A percentile compares a stretch with the other conserved stretches of the same genome.
Conservation (phyloP, 192 early-diverging fungal genomes). For the Coemansia sp. region DNA sequence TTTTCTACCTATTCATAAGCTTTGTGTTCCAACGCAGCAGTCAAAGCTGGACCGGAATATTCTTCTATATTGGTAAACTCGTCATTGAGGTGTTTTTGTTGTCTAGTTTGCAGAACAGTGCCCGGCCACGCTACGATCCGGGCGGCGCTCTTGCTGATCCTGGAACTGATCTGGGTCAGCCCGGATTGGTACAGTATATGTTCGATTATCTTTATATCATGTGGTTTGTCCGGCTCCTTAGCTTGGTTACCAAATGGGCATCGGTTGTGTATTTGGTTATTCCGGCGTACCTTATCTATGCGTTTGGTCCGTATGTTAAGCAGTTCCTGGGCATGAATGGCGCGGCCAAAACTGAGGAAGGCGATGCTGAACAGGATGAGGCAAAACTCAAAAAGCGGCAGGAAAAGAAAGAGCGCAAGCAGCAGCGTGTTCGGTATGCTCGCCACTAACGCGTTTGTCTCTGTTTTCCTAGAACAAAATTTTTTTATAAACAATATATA, state of each 20-base stretch:
- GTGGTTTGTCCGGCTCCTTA: constrained; percentile 67
- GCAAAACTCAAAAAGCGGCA: constrained; percentile 38
- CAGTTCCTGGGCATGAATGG: constrained; percentile 20
- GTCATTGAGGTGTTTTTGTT: constrained; percentile 20
- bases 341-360: neutral
- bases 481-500: too few relatives aligned
- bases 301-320: constrained; percentile 33
- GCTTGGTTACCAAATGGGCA: constrained; percentile 38
- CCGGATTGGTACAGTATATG: constrained; percentile 65
- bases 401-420: constrained; percentile 55
- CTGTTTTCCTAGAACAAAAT: too few relatives aligned
- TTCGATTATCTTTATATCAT: constrained; percentile 86
- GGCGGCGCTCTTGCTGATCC: constrained; percentile 47
- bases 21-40: constrained; percentile 38
- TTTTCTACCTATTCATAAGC: constrained; percentile 31
- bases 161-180: constrained; percentile 54
- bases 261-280: constrained; percentile 50
- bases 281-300: constrained; percentile 32
- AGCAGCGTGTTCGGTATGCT: constrained; percentile 41
- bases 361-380: constrained; percentile 9
- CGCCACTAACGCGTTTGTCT: too few relatives aligned
- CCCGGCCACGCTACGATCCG: constrained; percentile 45
- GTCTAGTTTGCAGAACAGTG: constrained; percentile 19
- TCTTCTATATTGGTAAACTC: constrained; percentile 26
- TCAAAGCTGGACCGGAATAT: constrained; percentile 24